phyloP scores from a whole-genome alignment of 352 stramenopile genomes.

The Phytophthora macrochlamydospora region DNA sequence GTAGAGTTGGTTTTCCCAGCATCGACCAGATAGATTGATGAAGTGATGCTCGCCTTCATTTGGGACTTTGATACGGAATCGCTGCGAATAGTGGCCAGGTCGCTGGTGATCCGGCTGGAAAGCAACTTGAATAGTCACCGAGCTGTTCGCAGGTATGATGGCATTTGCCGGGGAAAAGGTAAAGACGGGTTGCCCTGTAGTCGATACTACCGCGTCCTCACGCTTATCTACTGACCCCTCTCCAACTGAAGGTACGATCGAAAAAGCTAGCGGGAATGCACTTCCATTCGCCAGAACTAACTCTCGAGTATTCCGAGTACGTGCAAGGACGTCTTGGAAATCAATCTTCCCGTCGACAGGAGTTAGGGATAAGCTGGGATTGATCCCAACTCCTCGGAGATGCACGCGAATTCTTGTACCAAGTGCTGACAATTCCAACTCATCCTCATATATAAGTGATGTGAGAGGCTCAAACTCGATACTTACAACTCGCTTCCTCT shows the following conservation, averaged over 20 bases:
- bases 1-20: slow-evolving; percentile 85
- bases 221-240: background rate
- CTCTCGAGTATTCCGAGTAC: slow-evolving; percentile 48
- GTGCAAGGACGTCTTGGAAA: slow-evolving; percentile 72
- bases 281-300: slow-evolving; percentile 67
- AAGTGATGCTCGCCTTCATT: slow-evolving; percentile 78
- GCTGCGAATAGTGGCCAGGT: slow-evolving; percentile 56
- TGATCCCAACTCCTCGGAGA: slow-evolving; percentile 75
- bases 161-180: slow-evolving; percentile 66
- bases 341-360: slow-evolving; percentile 65
- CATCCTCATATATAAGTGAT: slow-evolving; percentile 71
- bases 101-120: slow-evolving; percentile 74
- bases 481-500: slow-evolving; percentile 33
- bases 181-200: slow-evolving; percentile 52
- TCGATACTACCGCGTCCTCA: slow-evolving; percentile 7
- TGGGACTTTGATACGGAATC: slow-evolving; percentile 69
- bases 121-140: slow-evolving; percentile 54
- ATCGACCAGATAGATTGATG: slow-evolving; percentile 55
- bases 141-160: slow-evolving; percentile 62
- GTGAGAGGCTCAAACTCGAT: slow-evolving; percentile 74
- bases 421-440: slow-evolving; percentile 54
- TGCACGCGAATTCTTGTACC: slow-evolving; percentile 40
- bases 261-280: slow-evolving; percentile 67
- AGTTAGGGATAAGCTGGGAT: slow-evolving; percentile 69
- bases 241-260: slow-evolving; percentile 32